phyloP scores from a whole-genome alignment of 768 basidiomycete genomes.

The Coprinellus aureogranulatus region DNA sequence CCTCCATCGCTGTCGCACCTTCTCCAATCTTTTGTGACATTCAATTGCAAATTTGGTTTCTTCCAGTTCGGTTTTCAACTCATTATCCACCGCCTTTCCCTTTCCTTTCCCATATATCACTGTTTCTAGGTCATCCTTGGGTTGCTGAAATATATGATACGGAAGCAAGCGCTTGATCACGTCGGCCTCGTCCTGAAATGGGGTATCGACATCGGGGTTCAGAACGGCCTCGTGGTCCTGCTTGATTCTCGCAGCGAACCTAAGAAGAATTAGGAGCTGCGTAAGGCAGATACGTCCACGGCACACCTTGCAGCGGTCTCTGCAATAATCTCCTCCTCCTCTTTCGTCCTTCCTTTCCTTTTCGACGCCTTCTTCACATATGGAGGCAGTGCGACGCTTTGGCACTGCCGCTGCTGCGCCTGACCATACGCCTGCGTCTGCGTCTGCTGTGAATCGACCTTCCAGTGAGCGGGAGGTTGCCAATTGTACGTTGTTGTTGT shows the following conservation, averaged over 20 bases:
- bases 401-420: not conserved
- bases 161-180: conserved; percentile 71
- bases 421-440: too few species aligned
- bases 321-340: conserved; percentile 49
- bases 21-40: conserved; percentile 57
- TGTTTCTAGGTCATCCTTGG: conserved; percentile 55
- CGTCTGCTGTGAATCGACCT: conserved; percentile 1
- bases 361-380: conserved; percentile 22
- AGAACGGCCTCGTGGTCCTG: conserved; percentile 61
- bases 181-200: conserved; percentile 62
- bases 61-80: conserved; percentile 48
- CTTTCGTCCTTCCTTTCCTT: conserved; percentile 40
- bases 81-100: conserved; percentile 48
- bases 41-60: conserved; percentile 71
- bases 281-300: not conserved
- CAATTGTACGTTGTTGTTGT: conserved; percentile 25
- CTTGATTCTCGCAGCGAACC: conserved; percentile 54
- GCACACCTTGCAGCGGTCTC: conserved; percentile 47
- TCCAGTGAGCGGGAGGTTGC: conserved; percentile 19
- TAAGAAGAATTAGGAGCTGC: conserved; percentile 22
- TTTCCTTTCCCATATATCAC: conserved; percentile 55
- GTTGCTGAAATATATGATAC: conserved; percentile 79
- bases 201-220: conserved; percentile 67
- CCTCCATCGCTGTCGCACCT: conserved; percentile 58
- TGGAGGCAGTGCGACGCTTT: not conserved